Conservation (phyloP, 2,329 filamentous ascomycete genomes). For the Orbilia oligospora region DNA sequence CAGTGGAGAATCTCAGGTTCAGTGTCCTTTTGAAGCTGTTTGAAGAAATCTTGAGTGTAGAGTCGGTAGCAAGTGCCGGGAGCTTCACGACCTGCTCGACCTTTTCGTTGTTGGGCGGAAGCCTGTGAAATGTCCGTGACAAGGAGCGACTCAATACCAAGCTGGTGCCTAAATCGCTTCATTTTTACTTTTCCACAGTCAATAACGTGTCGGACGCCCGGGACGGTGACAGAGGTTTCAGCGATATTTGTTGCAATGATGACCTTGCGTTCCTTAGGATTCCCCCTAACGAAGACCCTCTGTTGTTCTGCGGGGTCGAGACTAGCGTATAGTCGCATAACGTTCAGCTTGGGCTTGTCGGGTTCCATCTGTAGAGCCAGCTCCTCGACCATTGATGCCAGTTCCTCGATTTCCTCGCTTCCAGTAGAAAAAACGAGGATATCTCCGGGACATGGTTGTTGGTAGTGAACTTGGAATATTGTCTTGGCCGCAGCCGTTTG, state of each 20-base stretch:
- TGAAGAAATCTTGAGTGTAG: conserved; percentile 84
- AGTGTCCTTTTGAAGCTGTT: conserved; percentile 77
- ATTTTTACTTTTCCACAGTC: conserved; percentile 95
- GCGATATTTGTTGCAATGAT: conserved; percentile 97
- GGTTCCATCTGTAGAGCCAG: conserved; percentile 78
- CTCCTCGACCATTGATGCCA: conserved; percentile 85
- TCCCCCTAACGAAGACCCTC: conserved; percentile 83
- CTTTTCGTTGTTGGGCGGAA: conserved; percentile 89
- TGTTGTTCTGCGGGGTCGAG: conserved; percentile 89
- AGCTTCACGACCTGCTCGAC: conserved; percentile 92
- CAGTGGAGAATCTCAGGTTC: conserved; percentile 91
- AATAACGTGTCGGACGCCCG: conserved; percentile 90
- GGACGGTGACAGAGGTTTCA: conserved; percentile 97
- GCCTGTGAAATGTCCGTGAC: conserved; percentile 83
- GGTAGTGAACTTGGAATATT: conserved; percentile 87
- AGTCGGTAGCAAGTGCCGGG: conserved; percentile 90
- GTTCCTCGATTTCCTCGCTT: conserved; percentile 89
- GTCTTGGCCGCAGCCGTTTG: conserved; percentile 84
- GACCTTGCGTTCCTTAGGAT: conserved; percentile 81
- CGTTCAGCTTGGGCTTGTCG: conserved; percentile 69
- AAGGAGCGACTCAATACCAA: conserved; percentile 91
- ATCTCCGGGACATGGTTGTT: conserved; percentile 92
- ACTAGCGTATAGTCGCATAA: conserved; percentile 89
- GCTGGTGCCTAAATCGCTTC: conserved; percentile 86
- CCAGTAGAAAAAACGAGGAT: conserved; percentile 93